Evolutionary conservation across 371 early-diverging fungal genomes (phyloP).

Genomic region (Caulochytrium protostelioides): DNA sequence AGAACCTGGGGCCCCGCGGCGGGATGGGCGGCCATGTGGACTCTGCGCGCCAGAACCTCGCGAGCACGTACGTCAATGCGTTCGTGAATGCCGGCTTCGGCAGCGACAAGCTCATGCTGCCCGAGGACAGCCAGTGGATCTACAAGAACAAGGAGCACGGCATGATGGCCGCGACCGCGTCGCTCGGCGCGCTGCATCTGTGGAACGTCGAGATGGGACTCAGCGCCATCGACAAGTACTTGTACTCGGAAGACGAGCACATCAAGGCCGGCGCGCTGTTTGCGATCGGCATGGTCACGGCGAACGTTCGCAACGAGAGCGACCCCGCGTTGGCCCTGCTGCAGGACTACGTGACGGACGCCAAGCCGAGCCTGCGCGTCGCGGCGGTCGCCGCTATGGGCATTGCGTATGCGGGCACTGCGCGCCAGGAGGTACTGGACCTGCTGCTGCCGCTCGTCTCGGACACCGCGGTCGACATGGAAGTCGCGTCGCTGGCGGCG

Average conservation of each 20-base stretch:
- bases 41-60: conserved; percentile 82
- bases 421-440: conserved; percentile 61
- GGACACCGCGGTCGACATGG: conserved; percentile 67
- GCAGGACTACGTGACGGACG: conserved; percentile 51
- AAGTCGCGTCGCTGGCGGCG: conserved; percentile 70
- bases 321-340: conserved; percentile 86
- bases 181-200: conserved; percentile 67
- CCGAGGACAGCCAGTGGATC: conserved; percentile 58
- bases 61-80: conserved; percentile 91
- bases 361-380: conserved; percentile 23
- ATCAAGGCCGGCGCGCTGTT: conserved; percentile 91
- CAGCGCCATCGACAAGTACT: conserved; percentile 74
- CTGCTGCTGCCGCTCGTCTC: conserved; percentile 59
- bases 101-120: conserved; percentile 76
- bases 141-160: conserved; percentile 92
- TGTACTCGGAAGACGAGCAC: conserved; percentile 65
- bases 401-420: conserved; percentile 82
- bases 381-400: conserved; percentile 62
- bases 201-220: conserved; percentile 88
- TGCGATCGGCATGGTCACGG: conserved; percentile 76
- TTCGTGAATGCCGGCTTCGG: conserved; percentile 94
- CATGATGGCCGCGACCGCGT: conserved; percentile 86
- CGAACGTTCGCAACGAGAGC: conserved; percentile 69
- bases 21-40: conserved; percentile 46
- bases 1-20: conserved; percentile 50